These are phyloP conservation scores for Trifolium pratense DNA, from an alignment of 306 rosid species.

Conservation along the genomic window DNA sequence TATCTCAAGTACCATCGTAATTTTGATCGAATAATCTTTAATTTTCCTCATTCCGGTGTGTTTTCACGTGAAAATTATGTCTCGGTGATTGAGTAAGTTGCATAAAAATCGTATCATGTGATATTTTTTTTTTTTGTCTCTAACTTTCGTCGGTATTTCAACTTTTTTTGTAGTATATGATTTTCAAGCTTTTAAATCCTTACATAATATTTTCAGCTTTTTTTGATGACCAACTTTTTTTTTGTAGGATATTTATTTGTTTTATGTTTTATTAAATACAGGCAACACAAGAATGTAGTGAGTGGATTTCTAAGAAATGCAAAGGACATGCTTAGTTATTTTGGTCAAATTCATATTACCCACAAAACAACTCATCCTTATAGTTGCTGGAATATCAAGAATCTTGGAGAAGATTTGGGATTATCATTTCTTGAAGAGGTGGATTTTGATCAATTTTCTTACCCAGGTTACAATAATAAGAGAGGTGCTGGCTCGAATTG, in stretches of 20 bases:
- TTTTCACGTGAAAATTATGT: fast-evolving
- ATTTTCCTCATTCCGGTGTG: conserved; percentile 57
- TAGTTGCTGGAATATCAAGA: conserved; percentile 38
- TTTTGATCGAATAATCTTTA: conserved; percentile 44
- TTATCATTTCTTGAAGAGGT: conserved; percentile 18
- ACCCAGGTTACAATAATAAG: conserved; percentile 42
- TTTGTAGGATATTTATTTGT: no score
- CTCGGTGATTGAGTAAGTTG: neutral
- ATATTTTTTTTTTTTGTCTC: no score
- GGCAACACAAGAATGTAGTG: conserved; percentile 34
- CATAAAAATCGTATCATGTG: neutral
- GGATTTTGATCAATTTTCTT: neutral
- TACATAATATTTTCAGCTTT: no score
- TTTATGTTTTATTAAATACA: neutral
- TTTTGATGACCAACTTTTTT: no score
- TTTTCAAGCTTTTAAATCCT: no score
- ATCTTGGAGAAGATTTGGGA: conserved; percentile 8
- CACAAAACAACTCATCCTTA: conserved; percentile 51
- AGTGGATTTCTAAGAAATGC: conserved; percentile 42
- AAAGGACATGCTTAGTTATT: neutral
- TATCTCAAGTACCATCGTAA: neutral
- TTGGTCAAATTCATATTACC: conserved; percentile 51
- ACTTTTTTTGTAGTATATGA: no score
- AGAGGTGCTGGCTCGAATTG: conserved; percentile 17
- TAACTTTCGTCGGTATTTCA: no score